These are phyloP conservation scores for Fagus sylvatica DNA, from an alignment of 306 rosid genomes.

Conservation along the genomic window DNA sequence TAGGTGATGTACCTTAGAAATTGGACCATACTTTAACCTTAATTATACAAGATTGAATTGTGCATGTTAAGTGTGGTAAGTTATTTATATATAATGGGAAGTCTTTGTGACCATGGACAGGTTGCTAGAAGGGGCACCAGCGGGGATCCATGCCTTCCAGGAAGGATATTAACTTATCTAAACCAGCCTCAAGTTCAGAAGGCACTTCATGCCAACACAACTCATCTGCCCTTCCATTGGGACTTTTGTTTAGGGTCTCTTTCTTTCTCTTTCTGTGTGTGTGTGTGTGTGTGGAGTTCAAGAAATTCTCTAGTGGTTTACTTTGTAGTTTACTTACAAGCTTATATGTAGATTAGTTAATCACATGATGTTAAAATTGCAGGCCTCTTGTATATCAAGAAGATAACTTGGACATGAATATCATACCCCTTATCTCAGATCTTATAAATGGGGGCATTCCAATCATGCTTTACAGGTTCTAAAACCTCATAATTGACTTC, in stretches of 20 bases:
- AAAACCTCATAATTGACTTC: not conserved
- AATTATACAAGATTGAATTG: no score
- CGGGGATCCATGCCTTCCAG: not conserved
- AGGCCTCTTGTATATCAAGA: slow-evolving; percentile 5
- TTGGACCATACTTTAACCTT: no score
- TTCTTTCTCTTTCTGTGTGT: not conserved
- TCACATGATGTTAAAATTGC: not conserved
- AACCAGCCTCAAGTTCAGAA: not conserved
- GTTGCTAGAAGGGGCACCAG: not conserved
- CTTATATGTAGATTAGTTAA: not conserved
- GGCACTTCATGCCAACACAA: not conserved
- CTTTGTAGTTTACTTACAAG: no score
- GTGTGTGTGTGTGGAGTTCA: no score
- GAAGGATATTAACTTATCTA: not conserved
- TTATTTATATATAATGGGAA: no score
- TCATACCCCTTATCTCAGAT: slow-evolving; percentile 3
- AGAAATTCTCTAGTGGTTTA: no score
- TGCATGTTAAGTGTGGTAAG: no score
- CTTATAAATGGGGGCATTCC: slow-evolving; percentile 4
- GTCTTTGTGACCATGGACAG: not conserved
- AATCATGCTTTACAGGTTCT: slow-evolving; percentile 8
- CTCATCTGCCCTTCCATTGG: not conserved
- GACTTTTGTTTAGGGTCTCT: not conserved
- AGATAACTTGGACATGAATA: slow-evolving; percentile 1
- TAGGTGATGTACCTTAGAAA: no score